phyloP scores from a whole-genome alignment of 805 yeast genomes.

The Candida yuanshanica region DNA sequence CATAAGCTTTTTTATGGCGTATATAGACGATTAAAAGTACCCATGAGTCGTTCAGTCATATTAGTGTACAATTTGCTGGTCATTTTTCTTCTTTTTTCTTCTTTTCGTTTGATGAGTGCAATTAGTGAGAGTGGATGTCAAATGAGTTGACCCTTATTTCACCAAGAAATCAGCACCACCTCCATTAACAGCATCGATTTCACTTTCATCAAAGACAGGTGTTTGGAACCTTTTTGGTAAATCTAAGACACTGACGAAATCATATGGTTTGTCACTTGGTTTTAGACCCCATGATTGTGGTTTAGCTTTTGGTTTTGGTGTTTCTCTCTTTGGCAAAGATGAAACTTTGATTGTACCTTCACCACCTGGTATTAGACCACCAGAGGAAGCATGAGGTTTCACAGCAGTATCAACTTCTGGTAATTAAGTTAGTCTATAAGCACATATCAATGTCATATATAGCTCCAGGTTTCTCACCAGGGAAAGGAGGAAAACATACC shows the following conservation, averaged over 20 bases:
- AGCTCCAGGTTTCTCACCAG: not conserved
- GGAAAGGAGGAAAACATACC: conserved; percentile 31
- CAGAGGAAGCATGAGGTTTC: conserved; percentile 37
- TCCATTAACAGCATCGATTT: conserved; percentile 67
- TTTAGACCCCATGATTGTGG: conserved; percentile 39
- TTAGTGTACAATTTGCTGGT: not conserved
- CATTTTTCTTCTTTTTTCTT: too few species aligned
- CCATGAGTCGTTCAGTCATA: not conserved
- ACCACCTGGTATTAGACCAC: conserved; percentile 36
- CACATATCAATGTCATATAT: conserved; percentile 3
- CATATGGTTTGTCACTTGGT: conserved; percentile 38
- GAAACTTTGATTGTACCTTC: conserved; percentile 21
- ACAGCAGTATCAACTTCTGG: conserved; percentile 34
- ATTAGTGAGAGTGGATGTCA: too few species aligned
- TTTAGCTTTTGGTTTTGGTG: conserved; percentile 14
- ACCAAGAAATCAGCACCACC: conserved; percentile 67
- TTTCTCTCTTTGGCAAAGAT: conserved; percentile 15
- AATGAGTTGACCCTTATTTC: too few species aligned
- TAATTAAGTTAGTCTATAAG: conserved; percentile 18
- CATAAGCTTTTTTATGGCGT: too few species aligned
- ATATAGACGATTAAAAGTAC: too few species aligned
- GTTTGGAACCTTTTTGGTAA: conserved; percentile 75
- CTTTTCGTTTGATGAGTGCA: too few species aligned
- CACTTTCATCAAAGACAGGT: conserved; percentile 53
- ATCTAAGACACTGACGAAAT: conserved; percentile 49